Conservation (phyloP, 169 alveolate genomes). For the Perkinsus chesapeaki region DNA sequence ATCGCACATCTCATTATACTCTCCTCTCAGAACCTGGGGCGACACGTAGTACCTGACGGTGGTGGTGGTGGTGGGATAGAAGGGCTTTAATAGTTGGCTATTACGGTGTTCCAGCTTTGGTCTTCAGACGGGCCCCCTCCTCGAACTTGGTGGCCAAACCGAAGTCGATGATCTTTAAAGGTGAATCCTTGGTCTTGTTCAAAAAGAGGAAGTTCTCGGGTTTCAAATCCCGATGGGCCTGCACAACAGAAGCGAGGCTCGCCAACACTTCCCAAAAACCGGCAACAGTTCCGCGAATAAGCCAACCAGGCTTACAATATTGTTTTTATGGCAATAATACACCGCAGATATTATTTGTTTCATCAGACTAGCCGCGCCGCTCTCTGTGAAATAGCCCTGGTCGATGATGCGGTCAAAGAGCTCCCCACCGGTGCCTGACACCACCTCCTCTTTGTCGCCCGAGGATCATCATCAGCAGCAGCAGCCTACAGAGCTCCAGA, state of each 20-base stretch:
- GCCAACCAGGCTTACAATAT: background rate
- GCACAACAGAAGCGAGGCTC: too few species aligned
- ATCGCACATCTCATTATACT: conserved; percentile 83
- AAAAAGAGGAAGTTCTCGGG: conserved; percentile 74
- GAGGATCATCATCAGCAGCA: background rate
- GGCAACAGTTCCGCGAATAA: too few species aligned
- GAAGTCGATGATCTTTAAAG: conserved; percentile 50
- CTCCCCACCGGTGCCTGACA: conserved; percentile 83
- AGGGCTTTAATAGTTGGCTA: background rate
- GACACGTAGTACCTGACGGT: conserved; percentile 67
- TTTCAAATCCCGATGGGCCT: conserved; percentile 69
- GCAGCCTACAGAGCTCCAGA: conserved; percentile 64
- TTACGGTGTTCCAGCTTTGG: conserved; percentile 43
- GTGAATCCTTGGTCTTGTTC: conserved; percentile 42
- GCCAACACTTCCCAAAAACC: too few species aligned
- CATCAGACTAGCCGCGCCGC: conserved; percentile 71
- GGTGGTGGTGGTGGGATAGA: background rate
- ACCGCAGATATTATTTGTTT: conserved; percentile 77
- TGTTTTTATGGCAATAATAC: conserved; percentile 68
- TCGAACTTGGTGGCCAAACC: conserved; percentile 50
- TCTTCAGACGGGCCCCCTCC: conserved; percentile 42
- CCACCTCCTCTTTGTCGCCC: conserved; percentile 57
- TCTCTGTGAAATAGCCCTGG: conserved; percentile 63
- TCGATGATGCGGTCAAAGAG: conserved; percentile 66
- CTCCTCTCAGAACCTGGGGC: conserved; percentile 81